phyloP scores from a whole-genome alignment of 805 yeast species.

The Pichia pseudocactophila region DNA sequence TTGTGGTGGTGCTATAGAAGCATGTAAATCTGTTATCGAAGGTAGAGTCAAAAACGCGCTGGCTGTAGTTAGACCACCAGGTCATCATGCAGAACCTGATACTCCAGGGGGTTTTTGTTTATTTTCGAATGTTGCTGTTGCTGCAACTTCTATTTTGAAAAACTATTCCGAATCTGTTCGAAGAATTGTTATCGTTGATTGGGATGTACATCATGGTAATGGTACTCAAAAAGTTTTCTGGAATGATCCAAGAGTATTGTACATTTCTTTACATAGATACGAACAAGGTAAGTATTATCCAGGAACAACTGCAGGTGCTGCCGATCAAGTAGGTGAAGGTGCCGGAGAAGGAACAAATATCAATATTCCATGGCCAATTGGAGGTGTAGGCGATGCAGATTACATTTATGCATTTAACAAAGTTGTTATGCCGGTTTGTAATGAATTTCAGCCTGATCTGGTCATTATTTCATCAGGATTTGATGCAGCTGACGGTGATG shows the following conservation, averaged over 20 bases:
- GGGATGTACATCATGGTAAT: conserved; percentile 99
- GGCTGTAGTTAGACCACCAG: conserved; percentile 97
- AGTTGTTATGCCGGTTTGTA: conserved; percentile 78
- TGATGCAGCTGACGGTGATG: conserved; percentile 98
- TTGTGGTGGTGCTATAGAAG: conserved; percentile 96
- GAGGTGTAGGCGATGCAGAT: conserved; percentile 93
- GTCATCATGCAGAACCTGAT: conserved; percentile 98
- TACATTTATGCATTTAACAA: conserved; percentile 84
- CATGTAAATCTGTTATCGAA: conserved; percentile 90
- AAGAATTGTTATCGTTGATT: conserved; percentile 75
- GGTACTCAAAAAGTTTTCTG: conserved; percentile 93
- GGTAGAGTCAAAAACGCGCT: conserved; percentile 84
- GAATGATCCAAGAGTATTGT: conserved; percentile 82
- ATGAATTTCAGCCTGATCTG: conserved; percentile 87
- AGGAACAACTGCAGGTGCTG: conserved; percentile 79
- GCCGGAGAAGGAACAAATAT: conserved; percentile 80
- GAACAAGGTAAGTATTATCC: conserved; percentile 92
- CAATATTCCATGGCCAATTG: conserved; percentile 88
- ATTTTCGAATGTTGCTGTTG: conserved; percentile 94
- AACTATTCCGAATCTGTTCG: conserved; percentile 84
- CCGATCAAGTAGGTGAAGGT: conserved; percentile 76
- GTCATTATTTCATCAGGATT: conserved; percentile 92
- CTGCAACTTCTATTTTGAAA: conserved; percentile 76
- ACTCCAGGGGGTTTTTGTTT: conserved; percentile 95
- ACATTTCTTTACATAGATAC: conserved; percentile 85